Evolutionary conservation across 768 basidiomycete genomes (phyloP).

Genomic region (Mycena amicta): DNA sequence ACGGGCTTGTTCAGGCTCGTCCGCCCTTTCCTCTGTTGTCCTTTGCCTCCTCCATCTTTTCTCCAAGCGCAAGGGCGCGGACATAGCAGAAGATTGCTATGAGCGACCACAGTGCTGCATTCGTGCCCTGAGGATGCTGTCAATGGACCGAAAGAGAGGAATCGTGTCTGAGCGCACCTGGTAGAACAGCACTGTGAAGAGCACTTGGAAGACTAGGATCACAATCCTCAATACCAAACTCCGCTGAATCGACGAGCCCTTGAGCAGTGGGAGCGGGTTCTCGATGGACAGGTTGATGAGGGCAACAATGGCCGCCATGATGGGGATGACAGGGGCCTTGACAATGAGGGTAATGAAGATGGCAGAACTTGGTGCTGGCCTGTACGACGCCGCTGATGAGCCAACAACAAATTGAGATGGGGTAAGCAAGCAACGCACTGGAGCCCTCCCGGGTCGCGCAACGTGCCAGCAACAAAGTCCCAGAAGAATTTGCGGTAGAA

Average conservation of each 20-base stretch:
- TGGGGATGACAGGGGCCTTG: constrained; percentile 74
- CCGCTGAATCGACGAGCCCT: constrained; percentile 60
- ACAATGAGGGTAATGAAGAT: constrained; percentile 78
- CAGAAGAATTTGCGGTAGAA: constrained; percentile 94
- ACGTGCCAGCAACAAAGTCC: constrained; percentile 86
- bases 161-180: constrained; percentile 52
- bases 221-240: constrained; percentile 66
- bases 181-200: constrained; percentile 70
- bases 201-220: constrained; percentile 63
- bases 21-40: constrained; percentile 61
- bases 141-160: neutral
- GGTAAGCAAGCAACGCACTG: constrained; percentile 48
- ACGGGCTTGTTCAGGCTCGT: constrained; percentile 47
- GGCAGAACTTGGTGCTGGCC: constrained; percentile 58
- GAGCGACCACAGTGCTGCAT: constrained; percentile 78
- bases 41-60: constrained; percentile 68
- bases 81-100: constrained; percentile 70
- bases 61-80: constrained; percentile 67
- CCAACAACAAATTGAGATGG: neutral
- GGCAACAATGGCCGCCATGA: constrained; percentile 63
- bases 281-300: constrained; percentile 67
- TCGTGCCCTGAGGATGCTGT: constrained; percentile 63
- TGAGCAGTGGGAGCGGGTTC: constrained; percentile 64
- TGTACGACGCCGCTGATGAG: constrained; percentile 27
- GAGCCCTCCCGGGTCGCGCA: constrained; percentile 77